Base-by-base conservation (phyloP, 2,329 filamentous ascomycete species). In the Penicillium glabrum region DNA sequence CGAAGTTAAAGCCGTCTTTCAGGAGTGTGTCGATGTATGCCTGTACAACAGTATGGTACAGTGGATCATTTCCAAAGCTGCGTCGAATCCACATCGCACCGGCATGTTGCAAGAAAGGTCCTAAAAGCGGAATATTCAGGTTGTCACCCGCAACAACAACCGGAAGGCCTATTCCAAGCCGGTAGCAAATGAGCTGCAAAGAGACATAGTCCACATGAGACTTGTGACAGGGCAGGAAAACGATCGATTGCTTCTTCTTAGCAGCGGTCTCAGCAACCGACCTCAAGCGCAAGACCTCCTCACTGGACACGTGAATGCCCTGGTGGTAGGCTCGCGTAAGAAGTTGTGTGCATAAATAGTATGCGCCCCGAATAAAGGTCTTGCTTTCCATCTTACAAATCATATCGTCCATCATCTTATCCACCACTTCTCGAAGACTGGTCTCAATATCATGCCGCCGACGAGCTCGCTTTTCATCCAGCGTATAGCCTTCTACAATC, bases 311-410 rank as follows among this genome's bases (percentile, higher is more conserved):
- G 73, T 99, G 95, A 51, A 99, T 96, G 10, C 85, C 95, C 78
- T 98, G 93, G 69, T 98, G 92, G 73, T 99, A 99, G 6, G 95
- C 93, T 59, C 95, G 82, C 5, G 93, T 96, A 60, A 98, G 80
- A 46, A 98, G 81, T 75, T 98, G 93, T 1, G 93, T 96, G 47
- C 82, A 82, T 39, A 96, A 71, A 72, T 97, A 99, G 72, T 98
- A 98, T 46, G 95, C 93, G 24, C 91, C 86, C 48, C 95, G 82
- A 65, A 99, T 96, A 70, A 98, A 98, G 2, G 85, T 80, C 72
- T 93, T 96, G 80, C 89, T 96, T 75, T 99, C 95, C 83, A 98
- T 93, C 77, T 99, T 99, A 83, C 93, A 98, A 60, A 99, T 97
- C 95, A 99, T 98, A 61, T 89, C 86, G 70, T 96, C 91, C 24